A percentile compares a stretch with the other conserved stretches of the same genome.
Conservation (phyloP, 2,329 filamentous ascomycete genomes). For the Arthrocladium fulminans region DNA sequence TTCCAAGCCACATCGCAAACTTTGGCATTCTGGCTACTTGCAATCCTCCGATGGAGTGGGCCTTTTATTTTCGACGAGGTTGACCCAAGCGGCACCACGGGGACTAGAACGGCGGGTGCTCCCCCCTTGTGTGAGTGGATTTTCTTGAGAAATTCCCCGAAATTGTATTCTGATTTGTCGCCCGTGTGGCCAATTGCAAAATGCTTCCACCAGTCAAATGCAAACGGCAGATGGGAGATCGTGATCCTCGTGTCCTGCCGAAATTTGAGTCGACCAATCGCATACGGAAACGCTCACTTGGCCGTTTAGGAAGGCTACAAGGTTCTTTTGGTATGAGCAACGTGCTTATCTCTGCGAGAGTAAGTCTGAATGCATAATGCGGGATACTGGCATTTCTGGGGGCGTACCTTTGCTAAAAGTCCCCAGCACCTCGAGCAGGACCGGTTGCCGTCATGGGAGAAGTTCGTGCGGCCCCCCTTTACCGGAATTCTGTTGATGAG, state of each 20-base stretch:
- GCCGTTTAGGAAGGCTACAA: neutral
- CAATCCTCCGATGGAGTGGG: neutral
- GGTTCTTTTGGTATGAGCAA: neutral
- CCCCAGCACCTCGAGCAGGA: too few relatives aligned
- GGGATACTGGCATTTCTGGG: too few relatives aligned
- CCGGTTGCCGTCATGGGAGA: too few relatives aligned
- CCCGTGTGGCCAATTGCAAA: neutral
- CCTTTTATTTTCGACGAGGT: neutral
- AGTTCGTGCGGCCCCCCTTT: too few relatives aligned
- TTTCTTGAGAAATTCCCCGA: neutral
- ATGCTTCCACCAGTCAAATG: neutral
- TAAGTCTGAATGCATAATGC: neutral
- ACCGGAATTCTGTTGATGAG: too few relatives aligned
- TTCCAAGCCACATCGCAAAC: neutral
- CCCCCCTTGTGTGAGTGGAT: neutral
- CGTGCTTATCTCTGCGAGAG: neutral
- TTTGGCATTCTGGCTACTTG: too few relatives aligned
- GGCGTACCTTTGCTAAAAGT: too few relatives aligned
- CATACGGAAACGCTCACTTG: neutral
- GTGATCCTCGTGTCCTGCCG: neutral
- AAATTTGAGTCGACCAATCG: neutral
- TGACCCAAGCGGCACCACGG: too few relatives aligned
- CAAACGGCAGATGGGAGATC: neutral
- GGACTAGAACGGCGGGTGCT: neutral
- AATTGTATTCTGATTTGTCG: neutral